phyloP scores from a whole-genome alignment of 345 rosid genomes.

The Microcos paniculata region DNA sequence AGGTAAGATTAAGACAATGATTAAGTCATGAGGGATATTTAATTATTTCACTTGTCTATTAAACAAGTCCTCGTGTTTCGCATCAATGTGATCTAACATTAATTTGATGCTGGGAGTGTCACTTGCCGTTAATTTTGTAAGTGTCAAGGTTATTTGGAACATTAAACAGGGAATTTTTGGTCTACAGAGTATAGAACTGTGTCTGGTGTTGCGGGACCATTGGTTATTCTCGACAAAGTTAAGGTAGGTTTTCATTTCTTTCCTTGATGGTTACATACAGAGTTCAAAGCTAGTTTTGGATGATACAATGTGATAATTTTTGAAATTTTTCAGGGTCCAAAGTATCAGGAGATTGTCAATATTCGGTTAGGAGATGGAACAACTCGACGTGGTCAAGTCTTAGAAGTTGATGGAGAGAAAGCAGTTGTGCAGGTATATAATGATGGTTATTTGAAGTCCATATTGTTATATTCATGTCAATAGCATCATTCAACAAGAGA shows the following conservation, averaged over 20 bases:
- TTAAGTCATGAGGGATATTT: background rate
- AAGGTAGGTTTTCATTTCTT: constrained; percentile 47
- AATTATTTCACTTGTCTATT: background rate
- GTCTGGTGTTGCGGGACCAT: constrained; percentile 94
- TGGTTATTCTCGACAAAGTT: constrained; percentile 90
- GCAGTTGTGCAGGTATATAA: constrained; percentile 86
- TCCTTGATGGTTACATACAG: background rate
- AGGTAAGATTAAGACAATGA: background rate
- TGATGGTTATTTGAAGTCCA: background rate
- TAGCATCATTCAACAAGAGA: background rate
- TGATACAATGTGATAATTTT: background rate
- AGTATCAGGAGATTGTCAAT: constrained; percentile 95
- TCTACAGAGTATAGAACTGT: constrained; percentile 85
- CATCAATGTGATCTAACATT: background rate
- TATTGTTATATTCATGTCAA: background rate
- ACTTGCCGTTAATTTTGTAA: constrained; percentile 7
- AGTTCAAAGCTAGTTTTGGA: background rate
- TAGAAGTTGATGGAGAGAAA: constrained; percentile 98
- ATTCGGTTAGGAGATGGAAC: constrained; percentile 94
- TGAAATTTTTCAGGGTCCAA: constrained; percentile 67
- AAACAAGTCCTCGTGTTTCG: background rate
- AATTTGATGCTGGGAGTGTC: background rate
- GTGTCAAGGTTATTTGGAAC: constrained; percentile 13
- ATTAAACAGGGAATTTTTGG: background rate
- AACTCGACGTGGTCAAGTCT: constrained; percentile 89